These are phyloP conservation scores for Geosmithia flava DNA, from an alignment of 2,329 filamentous ascomycete species.

Conservation along the genomic window DNA sequence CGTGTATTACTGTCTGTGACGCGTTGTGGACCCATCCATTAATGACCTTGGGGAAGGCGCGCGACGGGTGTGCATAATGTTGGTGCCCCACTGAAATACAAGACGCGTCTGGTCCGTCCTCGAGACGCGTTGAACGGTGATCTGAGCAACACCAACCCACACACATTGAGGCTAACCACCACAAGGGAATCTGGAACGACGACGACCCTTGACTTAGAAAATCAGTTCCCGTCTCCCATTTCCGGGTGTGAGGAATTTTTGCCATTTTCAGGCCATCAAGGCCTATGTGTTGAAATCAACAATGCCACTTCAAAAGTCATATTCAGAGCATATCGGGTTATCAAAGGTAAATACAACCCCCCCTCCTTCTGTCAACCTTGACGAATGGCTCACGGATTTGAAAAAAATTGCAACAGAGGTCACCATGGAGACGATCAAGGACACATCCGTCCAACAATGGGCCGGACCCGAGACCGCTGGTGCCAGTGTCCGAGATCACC, in stretches of 20 bases:
- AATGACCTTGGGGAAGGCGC: background rate
- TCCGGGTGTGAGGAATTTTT: background rate
- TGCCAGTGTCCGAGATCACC: slow-evolving; percentile 42
- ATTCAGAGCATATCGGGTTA: slow-evolving; percentile 20
- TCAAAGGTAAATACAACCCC: slow-evolving; percentile 14
- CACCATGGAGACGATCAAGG: slow-evolving; percentile 41
- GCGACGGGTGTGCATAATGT: background rate
- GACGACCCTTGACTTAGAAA: background rate
- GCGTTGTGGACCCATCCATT: background rate
- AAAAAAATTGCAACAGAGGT: slow-evolving; percentile 12
- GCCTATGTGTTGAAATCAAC: background rate
- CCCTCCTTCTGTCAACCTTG: background rate
- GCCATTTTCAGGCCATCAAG: background rate
- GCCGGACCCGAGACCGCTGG: slow-evolving; percentile 22
- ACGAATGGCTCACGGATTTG: background rate
- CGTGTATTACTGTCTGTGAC: background rate
- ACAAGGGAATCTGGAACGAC: background rate
- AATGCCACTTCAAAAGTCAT: slow-evolving; percentile 26
- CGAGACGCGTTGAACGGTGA: background rate
- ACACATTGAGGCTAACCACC: background rate
- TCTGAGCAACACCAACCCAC: too few species aligned
- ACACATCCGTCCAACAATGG: slow-evolving; percentile 29
- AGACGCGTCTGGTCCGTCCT: background rate
- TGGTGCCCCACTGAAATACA: background rate
- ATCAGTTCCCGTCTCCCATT: background rate